Evolutionary conservation across 441 rosid genomes (phyloP).

Genomic region (Populus hybrid): DNA sequence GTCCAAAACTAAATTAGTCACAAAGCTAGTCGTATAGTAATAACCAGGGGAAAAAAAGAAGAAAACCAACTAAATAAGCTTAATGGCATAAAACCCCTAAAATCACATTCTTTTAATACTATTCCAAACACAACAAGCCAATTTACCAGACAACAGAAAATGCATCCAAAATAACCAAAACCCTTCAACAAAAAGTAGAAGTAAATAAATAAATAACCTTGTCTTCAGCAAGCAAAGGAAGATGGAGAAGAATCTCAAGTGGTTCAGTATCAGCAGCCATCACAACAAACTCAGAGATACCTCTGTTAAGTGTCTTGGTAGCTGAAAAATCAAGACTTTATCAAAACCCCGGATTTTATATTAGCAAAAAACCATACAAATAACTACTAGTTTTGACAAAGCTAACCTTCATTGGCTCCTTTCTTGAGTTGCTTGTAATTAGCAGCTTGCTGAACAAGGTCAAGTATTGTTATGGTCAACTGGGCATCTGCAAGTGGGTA

Average conservation of each 20-base stretch:
- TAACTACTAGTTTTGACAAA: neutral
- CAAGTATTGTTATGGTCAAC: slow-evolving; percentile 64
- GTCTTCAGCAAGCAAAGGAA: slow-evolving; percentile 87
- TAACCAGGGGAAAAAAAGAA: neutral
- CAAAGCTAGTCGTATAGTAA: neutral
- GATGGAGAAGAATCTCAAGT: slow-evolving; percentile 85
- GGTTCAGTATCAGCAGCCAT: slow-evolving; percentile 96
- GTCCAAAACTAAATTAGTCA: neutral
- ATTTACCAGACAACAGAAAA: neutral
- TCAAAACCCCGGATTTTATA: neutral
- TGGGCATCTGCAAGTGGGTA: slow-evolving; percentile 89
- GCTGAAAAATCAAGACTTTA: slow-evolving; percentile 38
- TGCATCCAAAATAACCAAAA: neutral
- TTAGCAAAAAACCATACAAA: neutral
- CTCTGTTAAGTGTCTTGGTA: slow-evolving; percentile 89
- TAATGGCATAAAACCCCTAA: neutral
- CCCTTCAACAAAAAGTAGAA: neutral
- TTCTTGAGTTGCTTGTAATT: slow-evolving; percentile 94
- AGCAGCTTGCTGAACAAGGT: slow-evolving; percentile 90
- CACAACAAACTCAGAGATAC: slow-evolving; percentile 86
- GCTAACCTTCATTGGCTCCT: slow-evolving; percentile 88
- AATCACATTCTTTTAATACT: neutral
- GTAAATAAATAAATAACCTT: slow-evolving; percentile 44
- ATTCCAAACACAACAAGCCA: neutral
- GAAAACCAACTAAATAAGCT: neutral